Conservation (phyloP, 805 yeast species). For the Metschnikowia amazonensis region DNA sequence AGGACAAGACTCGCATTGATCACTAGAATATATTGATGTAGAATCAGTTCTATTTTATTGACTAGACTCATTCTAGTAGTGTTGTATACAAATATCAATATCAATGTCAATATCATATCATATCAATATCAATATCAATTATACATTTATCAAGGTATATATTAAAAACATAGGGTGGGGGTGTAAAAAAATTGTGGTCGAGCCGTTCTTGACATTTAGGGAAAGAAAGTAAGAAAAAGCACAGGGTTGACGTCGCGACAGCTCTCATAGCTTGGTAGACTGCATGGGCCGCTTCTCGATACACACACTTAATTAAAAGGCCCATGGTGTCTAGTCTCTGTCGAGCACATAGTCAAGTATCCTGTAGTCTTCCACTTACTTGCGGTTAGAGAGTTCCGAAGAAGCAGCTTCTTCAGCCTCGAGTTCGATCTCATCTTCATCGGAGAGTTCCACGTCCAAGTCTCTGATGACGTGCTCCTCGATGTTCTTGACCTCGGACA, state of each 20-base stretch:
- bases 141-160: slow-evolving; percentile 6
- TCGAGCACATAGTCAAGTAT: neutral
- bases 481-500: slow-evolving; percentile 71
- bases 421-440: slow-evolving; percentile 19
- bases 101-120: no score
- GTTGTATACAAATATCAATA: no score
- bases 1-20: no score
- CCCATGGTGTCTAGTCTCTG: slow-evolving; percentile 2
- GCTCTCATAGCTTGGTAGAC: neutral
- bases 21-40: no score
- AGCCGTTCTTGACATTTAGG: slow-evolving; percentile 17
- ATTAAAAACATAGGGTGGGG: slow-evolving; percentile 10
- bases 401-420: slow-evolving; percentile 11
- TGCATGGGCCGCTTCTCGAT: slow-evolving; percentile 2
- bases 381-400: slow-evolving; percentile 6
- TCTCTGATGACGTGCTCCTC: slow-evolving; percentile 60
- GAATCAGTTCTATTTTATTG: no score
- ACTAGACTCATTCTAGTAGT: no score
- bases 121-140: no score
- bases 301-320: slow-evolving; percentile 12
- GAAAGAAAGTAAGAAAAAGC: neutral
- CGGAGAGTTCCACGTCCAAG: slow-evolving; percentile 46
- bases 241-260: neutral
- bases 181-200: slow-evolving; percentile 13
- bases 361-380: neutral